Evolutionary conservation across 805 yeast genomes (phyloP), one percentile per base, ranked within the genome.

Genomic region (Saccharomycopsis capsularis): DNA sequence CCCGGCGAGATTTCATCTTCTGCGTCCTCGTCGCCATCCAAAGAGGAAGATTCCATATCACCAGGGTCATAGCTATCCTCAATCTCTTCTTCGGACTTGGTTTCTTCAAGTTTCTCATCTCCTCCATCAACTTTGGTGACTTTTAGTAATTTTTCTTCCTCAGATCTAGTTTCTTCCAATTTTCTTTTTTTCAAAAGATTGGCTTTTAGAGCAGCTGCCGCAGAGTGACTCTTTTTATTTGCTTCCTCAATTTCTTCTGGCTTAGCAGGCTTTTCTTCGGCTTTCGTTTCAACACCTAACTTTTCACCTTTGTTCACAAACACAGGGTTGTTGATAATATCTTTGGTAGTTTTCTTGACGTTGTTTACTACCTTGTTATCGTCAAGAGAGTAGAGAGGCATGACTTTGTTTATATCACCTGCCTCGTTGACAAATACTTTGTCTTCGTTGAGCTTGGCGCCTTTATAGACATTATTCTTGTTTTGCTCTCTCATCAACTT

Each of bases 401-500:
- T 41, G 11, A 36, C 49, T 11, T 42, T 7, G 19, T 50, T 49
- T 29, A 45, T 49, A n/a, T 43, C 47, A n/a, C 27, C 44, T 9
- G 44, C 42, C 15, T 46, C 25, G 24, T 52, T 52, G 7, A 44
- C 54, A 40, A 52, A 52, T 5, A 39, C 40, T 21, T 52, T 46
- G 40, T 50, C 49, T n/a, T 42, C 53, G 34, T 47, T 48, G n/a
- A 52, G 37, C 13, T 44, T 49, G 4, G 41, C 37, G 11, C 55
- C 55, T 6, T 23, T 30, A 25, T 27, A 52, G 15, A 46, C 32
- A 13, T 19, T 35, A 16, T 64, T 62, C 48, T 63, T 64, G 42
- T 74, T 75, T 59, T 78, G 76, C 36, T 74, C 71, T 42, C 69
- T 66, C 24, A 69, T 74, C 13, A 63, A 47, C 56, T 71, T 75